Base-by-base conservation (phyloP, 2,329 filamentous ascomycete species). In the Diplodia corticola region DNA sequence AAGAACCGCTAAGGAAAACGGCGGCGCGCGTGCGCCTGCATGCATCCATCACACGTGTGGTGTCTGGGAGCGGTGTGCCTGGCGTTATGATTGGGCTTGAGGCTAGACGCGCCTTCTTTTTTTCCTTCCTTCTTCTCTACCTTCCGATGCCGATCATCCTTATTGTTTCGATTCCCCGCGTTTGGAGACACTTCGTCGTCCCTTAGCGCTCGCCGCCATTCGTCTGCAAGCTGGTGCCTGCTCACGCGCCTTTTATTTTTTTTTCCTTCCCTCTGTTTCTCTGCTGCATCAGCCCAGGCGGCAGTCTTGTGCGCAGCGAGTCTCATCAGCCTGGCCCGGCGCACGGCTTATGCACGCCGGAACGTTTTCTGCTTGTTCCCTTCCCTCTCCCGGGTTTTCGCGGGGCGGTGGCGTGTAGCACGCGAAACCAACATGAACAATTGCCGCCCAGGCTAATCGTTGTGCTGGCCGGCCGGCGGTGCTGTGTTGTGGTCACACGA, bases 71-170 rank as follows among this genome's bases (percentile, higher is more conserved):
- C 40, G 55, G 55, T 57, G 54, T 57, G 51, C 49, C 24, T 28
- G 33, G 30, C 24, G 33, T 40, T 40, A 9, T 44, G n/a, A 22
- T 57, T 35, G 17, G 44, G 57, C 26, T 49, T 13, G 44, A 30
- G 57, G 26, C 57, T 61, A 61, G 57, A 22, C 9, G 55, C 40
- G 55, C 37, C 55, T 60, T 44, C 40, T 44, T 44, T 44, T 44
- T 44, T 44, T 44, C n/a, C 22, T 46, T 44, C 22, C 15, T 17
- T 12, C 33, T 10, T 35, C 33, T 35, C 33, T 35, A 35, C 33
- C 12, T 35, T 35, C 26, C 40, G 40, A 40, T 12, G 57, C 57
- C 33, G 57, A 61, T 61, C 57, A 24, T 20, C 12, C 48, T 33
- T 35, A 22, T 44, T 28, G 5, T 22, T 61, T 26, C 48, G 26